Evolutionary conservation across 768 basidiomycete genomes (phyloP).

Genomic region (Suillus subluteus): DNA sequence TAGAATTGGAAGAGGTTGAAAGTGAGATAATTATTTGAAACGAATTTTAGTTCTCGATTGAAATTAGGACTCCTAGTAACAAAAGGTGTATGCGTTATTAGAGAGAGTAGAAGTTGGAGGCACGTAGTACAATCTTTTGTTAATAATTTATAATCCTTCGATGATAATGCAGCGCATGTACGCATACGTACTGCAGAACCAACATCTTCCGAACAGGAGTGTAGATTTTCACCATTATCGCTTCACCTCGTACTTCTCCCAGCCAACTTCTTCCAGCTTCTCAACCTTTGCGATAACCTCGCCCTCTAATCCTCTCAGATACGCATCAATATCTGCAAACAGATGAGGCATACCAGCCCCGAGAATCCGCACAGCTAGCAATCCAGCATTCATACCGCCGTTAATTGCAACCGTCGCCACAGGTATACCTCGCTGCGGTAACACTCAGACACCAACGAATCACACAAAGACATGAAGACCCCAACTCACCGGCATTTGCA

Average conservation of each 20-base stretch:
- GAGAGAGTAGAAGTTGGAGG: background rate
- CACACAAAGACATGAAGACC: conserved; percentile 6
- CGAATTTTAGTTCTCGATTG: background rate
- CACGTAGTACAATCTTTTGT: background rate
- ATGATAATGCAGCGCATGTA: background rate
- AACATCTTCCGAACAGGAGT: background rate
- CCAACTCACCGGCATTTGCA: conserved; percentile 93
- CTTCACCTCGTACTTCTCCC: conserved; percentile 76
- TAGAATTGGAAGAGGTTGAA: background rate
- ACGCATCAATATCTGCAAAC: conserved; percentile 68
- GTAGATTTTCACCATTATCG: conserved; percentile 17
- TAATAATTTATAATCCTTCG: background rate
- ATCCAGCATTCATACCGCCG: conserved; percentile 90
- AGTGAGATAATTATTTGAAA: background rate
- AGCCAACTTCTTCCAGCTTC: conserved; percentile 77
- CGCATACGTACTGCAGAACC: background rate
- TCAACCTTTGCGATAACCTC: conserved; percentile 83
- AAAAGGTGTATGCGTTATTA: background rate
- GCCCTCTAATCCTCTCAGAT: conserved; percentile 66
- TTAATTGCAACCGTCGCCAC: conserved; percentile 98
- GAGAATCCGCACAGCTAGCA: conserved; percentile 91
- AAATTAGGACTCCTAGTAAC: background rate
- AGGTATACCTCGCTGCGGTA: conserved; percentile 86
- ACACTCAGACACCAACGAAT: background rate
- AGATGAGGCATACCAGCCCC: conserved; percentile 72